These are phyloP conservation scores for Mycena vulgaris DNA, from an alignment of 768 basidiomycete genomes.

Conservation along the genomic window DNA sequence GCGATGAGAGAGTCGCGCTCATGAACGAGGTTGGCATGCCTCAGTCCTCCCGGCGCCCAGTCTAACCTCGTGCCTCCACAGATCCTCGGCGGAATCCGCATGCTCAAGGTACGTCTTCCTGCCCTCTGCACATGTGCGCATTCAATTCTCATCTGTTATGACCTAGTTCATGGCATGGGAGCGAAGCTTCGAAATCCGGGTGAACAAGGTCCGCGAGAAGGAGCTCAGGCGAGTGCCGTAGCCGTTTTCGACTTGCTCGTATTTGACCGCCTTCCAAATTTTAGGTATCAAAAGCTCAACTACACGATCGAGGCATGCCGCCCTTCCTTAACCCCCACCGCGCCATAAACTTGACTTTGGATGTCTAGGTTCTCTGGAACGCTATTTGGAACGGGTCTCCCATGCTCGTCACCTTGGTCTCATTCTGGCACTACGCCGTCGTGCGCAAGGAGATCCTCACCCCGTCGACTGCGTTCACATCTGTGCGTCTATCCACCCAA, in stretches of 20 bases:
- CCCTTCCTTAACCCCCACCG: slow-evolving; percentile 2
- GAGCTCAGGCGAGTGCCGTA: too few species aligned
- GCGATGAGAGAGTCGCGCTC: slow-evolving; percentile 90
- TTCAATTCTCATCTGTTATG: background rate
- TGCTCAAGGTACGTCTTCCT: slow-evolving; percentile 75
- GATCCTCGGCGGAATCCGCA: slow-evolving; percentile 90
- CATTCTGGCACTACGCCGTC: slow-evolving; percentile 83
- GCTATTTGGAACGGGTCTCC: slow-evolving; percentile 68
- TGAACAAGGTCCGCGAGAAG: slow-evolving; percentile 80
- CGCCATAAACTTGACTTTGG: background rate
- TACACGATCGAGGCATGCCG: slow-evolving; percentile 83
- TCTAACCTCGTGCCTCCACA: slow-evolving; percentile 45
- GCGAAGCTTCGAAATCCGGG: slow-evolving; percentile 85
- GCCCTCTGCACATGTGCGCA: slow-evolving; percentile 8
- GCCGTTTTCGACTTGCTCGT: too few species aligned
- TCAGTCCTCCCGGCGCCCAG: background rate
- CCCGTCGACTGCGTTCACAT: slow-evolving; percentile 89
- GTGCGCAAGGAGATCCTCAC: slow-evolving; percentile 78
- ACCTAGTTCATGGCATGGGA: slow-evolving; percentile 94
- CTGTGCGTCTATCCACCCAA: slow-evolving; percentile 56
- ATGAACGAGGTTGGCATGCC: slow-evolving; percentile 79
- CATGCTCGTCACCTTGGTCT: slow-evolving; percentile 71
- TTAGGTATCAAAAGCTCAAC: slow-evolving; percentile 88
- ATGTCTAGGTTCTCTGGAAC: slow-evolving; percentile 59
- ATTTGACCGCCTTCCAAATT: too few species aligned